These are phyloP conservation scores for Cercospora beticola DNA, from an alignment of 2,329 filamentous ascomycete species.

Conservation along the genomic window DNA sequence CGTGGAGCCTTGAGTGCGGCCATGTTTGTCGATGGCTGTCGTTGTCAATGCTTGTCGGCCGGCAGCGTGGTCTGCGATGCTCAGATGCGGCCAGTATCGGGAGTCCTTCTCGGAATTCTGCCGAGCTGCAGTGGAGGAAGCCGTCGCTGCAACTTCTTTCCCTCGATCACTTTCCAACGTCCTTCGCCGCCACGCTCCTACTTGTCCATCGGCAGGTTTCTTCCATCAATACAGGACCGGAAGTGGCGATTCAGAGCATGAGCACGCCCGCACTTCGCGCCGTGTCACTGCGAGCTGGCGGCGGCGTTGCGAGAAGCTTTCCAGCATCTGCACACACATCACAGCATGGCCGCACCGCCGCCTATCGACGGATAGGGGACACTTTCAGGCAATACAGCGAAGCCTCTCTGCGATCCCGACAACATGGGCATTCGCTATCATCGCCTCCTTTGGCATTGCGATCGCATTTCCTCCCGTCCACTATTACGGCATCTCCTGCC, in stretches of 20 bases:
- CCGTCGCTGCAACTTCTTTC: constrained; percentile 8
- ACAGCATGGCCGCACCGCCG: constrained; percentile 48
- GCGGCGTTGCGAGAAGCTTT: constrained; percentile 39
- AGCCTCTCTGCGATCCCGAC: constrained; percentile 32
- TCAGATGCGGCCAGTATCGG: constrained; percentile 3
- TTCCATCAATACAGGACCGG: constrained; percentile 7
- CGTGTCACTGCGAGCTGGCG: constrained; percentile 44
- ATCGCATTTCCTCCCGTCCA: constrained; percentile 47
- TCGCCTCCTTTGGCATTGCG: constrained; percentile 41
- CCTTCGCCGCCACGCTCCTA: constrained; percentile 7
- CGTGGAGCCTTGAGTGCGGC: constrained; percentile 25
- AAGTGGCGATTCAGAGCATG: constrained; percentile 41
- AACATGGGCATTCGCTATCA: constrained; percentile 26
- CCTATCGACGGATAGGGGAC: constrained; percentile 49
- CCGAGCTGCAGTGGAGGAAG: background rate
- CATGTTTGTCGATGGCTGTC: constrained; percentile 19
- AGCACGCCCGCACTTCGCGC: constrained; percentile 44
- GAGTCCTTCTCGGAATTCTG: background rate
- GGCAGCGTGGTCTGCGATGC: background rate
- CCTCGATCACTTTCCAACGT: background rate
- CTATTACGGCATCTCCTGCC: constrained; percentile 43
- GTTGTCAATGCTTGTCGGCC: background rate
- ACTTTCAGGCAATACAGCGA: constrained; percentile 32
- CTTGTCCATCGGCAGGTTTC: constrained; percentile 7
- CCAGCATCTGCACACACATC: constrained; percentile 40